Conservation (phyloP, 2,329 filamentous ascomycete genomes). For the Aspergillus japonicus region DNA sequence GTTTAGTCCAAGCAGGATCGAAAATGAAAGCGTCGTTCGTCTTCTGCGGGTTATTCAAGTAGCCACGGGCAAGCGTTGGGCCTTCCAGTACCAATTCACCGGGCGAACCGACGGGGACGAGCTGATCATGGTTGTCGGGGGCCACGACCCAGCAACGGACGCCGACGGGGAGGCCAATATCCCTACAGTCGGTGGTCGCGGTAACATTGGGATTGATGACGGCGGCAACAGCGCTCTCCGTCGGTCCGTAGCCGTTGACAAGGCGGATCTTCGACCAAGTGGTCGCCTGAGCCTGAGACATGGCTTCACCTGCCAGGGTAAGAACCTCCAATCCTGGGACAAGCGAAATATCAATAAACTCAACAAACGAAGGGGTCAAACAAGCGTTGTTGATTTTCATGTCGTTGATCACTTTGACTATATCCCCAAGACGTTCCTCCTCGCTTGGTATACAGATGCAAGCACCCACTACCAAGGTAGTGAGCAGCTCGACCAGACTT, state of each 20-base stretch:
- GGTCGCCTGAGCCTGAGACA: slow-evolving; percentile 45
- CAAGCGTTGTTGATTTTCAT: slow-evolving; percentile 56
- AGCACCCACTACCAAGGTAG: slow-evolving; percentile 55
- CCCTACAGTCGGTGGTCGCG: slow-evolving; percentile 30
- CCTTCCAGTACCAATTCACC: slow-evolving; percentile 42
- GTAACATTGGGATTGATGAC: slow-evolving; percentile 36
- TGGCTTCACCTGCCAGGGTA: slow-evolving; percentile 48
- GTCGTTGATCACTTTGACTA: slow-evolving; percentile 51
- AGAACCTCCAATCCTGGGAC: slow-evolving; percentile 46
- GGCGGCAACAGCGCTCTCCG: slow-evolving; percentile 41
- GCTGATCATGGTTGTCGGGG: slow-evolving; percentile 37
- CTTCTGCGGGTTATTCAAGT: slow-evolving; percentile 58
- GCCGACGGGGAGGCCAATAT: slow-evolving; percentile 38
- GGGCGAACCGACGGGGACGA: slow-evolving; percentile 43
- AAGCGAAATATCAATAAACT: slow-evolving; percentile 44
- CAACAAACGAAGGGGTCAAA: slow-evolving; percentile 61
- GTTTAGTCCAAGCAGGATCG: slow-evolving; percentile 54
- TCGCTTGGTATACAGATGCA: slow-evolving; percentile 60
- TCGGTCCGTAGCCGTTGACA: slow-evolving; percentile 47
- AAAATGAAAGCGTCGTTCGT: slow-evolving; percentile 59
- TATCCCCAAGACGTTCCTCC: slow-evolving; percentile 49
- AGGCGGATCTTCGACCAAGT: slow-evolving; percentile 40
- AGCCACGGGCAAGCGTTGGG: slow-evolving; percentile 62
- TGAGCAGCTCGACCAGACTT: slow-evolving; percentile 55
- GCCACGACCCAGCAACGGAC: slow-evolving; percentile 42